Base-by-base conservation (phyloP, 192 early-diverging fungal species). In the Jimgerdemannia flammicorona region DNA sequence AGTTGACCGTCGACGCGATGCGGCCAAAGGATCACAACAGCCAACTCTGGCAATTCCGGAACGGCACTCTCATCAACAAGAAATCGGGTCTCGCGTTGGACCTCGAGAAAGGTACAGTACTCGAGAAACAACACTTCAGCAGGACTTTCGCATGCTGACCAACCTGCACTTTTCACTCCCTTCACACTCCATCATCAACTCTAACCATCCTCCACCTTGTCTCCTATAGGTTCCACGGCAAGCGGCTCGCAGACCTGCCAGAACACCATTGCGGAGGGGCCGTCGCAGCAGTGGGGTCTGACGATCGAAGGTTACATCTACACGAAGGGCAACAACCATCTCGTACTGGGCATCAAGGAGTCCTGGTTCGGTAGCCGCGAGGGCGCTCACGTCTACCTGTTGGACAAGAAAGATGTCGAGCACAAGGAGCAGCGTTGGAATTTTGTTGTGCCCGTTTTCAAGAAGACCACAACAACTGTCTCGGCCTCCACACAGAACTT, bases 211-310 rank as follows among this genome's bases (percentile, higher is more conserved):
- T 29, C 29, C 29, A 29, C 29, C 29, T 29, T 1, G 29, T 29
- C 29, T 29, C 29, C 29, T 29, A 29, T 14, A 59, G 49, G 49
- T 59, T 59, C 49, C 49, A 6, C 14, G 8, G 14, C 49, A 10
- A 14, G 8, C 49, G 49, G 49, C 49, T 74, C 67, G 43, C 77
- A 79, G 40, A 79, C 70, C n/a, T 49, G 77, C 64, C 79, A 79
- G 20, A 70, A 79, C 63, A 3, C 75, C 4, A 29, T 29, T 29
- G 75, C 79, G 40, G 75, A 74, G 18, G 69, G 72, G 8, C 64
- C 79, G 3, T 77, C 79, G 49, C 81, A 83, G 64, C 41, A 71
- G 59, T 83, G 81, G 81, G 77, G 66, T 66, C 79, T 79, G 44
- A 72, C 78, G 0, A 59, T 59, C 14, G 81, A 83, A 70, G 78